These are phyloP conservation scores for Pulveroboletus sp. DNA, from an alignment of 768 basidiomycete genomes.

Conservation along the genomic window DNA sequence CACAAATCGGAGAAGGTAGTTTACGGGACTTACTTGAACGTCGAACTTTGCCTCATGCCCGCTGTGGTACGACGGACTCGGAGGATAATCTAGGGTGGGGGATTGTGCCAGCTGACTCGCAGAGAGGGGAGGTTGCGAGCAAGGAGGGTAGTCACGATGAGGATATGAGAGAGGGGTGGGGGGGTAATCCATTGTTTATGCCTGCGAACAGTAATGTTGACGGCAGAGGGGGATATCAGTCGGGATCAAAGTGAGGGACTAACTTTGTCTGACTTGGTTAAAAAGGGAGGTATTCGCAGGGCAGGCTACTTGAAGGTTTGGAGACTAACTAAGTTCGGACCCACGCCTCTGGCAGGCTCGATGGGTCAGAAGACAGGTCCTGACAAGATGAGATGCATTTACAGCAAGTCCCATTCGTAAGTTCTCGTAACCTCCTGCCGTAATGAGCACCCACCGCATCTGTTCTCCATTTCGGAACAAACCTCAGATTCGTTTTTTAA, in stretches of 20 bases:
- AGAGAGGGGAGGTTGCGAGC: not conserved
- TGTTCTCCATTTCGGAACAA: slow-evolving; percentile 24
- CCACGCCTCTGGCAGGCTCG: slow-evolving; percentile 31
- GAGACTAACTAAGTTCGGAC: slow-evolving; percentile 27
- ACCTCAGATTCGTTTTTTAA: slow-evolving; percentile 21
- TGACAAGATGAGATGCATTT: slow-evolving; percentile 27
- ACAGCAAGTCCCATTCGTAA: slow-evolving; percentile 28
- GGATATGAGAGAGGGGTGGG: not conserved
- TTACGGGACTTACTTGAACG: slow-evolving; percentile 15
- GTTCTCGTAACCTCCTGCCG: slow-evolving; percentile 26
- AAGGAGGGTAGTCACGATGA: not conserved
- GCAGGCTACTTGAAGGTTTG: slow-evolving; percentile 14
- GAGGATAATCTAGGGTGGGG: slow-evolving; percentile 3
- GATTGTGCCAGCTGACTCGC: not conserved
- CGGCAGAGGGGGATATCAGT: slow-evolving; percentile 18
- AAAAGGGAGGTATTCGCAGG: slow-evolving; percentile 18
- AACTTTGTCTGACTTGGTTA: slow-evolving; percentile 26
- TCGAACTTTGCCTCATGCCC: slow-evolving; percentile 23
- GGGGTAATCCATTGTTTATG: slow-evolving; percentile 12
- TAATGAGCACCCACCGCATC: slow-evolving; percentile 26
- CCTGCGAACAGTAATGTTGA: slow-evolving; percentile 14
- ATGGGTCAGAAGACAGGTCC: slow-evolving; percentile 28
- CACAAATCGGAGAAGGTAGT: not conserved
- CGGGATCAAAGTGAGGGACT: slow-evolving; percentile 13
- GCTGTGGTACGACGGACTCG: not conserved